phyloP scores from a whole-genome alignment of 148 eudicot species.

The Amaranthus hypochondriacus region DNA sequence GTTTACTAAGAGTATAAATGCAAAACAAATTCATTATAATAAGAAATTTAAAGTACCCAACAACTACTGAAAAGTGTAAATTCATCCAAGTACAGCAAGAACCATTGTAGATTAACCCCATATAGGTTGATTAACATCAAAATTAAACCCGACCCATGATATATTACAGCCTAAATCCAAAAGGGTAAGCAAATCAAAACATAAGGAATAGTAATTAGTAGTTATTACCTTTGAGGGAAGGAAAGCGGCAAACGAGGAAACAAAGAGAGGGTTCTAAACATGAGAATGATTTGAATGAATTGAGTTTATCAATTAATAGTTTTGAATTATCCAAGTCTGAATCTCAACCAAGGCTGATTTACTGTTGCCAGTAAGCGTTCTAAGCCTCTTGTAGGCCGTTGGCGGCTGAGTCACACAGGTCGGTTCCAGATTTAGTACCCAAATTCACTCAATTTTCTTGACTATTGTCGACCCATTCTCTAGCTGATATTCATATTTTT shows the following conservation, averaged over 20 bases:
- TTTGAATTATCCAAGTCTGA: too few relatives aligned
- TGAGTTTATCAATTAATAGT: too few relatives aligned
- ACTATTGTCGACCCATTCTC: too few relatives aligned
- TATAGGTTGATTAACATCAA: background rate
- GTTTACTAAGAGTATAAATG: background rate
- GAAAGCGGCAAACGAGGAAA: constrained; percentile 27
- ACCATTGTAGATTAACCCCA: background rate
- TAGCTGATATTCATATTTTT: too few relatives aligned
- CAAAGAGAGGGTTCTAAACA: constrained; percentile 24
- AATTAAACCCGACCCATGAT: background rate
- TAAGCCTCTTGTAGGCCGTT: too few relatives aligned
- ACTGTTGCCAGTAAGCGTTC: too few relatives aligned
- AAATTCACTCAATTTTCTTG: too few relatives aligned
- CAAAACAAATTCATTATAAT: background rate
- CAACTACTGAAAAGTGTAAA: background rate
- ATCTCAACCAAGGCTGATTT: too few relatives aligned
- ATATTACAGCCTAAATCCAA: background rate
- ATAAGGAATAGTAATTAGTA: constrained; percentile 3
- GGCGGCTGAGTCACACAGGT: too few relatives aligned
- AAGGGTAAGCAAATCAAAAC: background rate
- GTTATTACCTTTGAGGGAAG: constrained; percentile 21
- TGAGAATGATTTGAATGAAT: background rate
- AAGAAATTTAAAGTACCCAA: background rate
- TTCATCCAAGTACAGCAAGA: background rate
- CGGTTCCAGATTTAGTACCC: too few relatives aligned